These are phyloP conservation scores for Casuarina equisetifolia DNA, from an alignment of 306 rosid species.

Conservation along the genomic window DNA sequence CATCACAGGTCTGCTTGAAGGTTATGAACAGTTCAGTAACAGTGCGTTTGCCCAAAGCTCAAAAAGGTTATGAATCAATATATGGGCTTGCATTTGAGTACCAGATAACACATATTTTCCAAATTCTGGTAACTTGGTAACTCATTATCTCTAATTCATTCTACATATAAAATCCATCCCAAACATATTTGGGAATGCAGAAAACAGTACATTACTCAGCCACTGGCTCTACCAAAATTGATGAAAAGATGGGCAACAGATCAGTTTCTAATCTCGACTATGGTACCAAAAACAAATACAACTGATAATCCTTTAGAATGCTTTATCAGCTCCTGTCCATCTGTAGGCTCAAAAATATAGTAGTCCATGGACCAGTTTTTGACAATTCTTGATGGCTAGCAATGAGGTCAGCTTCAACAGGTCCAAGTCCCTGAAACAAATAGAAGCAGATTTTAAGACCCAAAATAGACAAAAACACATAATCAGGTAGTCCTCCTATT, in stretches of 20 bases:
- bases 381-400: constrained; percentile 25
- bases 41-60: no score
- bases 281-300: constrained; percentile 28
- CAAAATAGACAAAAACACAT: not conserved
- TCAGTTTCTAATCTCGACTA: constrained; percentile 33
- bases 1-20: no score
- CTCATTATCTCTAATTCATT: not conserved
- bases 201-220: not conserved
- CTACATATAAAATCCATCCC: constrained; percentile 22
- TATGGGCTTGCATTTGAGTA: no score
- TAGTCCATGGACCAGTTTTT: constrained; percentile 13
- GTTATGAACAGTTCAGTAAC: no score
- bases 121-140: not conserved
- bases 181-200: not conserved
- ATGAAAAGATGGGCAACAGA: constrained; percentile 23
- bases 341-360: constrained; percentile 9
- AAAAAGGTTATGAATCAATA: no score
- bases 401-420: constrained; percentile 13
- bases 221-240: constrained; percentile 22
- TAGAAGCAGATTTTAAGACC: not conserved
- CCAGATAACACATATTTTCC: no score
- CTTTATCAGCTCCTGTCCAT: constrained; percentile 21
- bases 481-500: not conserved
- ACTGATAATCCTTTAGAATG: constrained; percentile 11
- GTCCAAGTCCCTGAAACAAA: constrained; percentile 35